Evolutionary conservation across 2,329 filamentous ascomycete genomes (phyloP).

Genomic region (Curvularia spicifera): DNA sequence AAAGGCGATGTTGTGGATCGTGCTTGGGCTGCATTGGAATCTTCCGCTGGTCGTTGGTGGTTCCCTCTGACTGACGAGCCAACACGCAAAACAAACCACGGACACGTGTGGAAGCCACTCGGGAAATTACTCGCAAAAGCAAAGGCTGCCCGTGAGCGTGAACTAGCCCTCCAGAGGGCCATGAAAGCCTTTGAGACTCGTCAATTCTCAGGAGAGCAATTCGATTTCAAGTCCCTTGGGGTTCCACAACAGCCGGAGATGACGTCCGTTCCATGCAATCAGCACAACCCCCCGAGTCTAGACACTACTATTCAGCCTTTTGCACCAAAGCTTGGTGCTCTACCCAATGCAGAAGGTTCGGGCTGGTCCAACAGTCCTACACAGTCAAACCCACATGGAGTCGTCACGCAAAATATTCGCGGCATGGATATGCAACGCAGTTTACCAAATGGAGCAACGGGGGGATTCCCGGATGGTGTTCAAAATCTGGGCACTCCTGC

Average conservation of each 20-base stretch:
- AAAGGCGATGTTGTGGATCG: constrained; percentile 64
- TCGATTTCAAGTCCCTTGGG: constrained; percentile 2
- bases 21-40: constrained; percentile 65
- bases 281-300: constrained; percentile 32
- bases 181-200: constrained; percentile 35
- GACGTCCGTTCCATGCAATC: constrained; percentile 18
- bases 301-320: constrained; percentile 41
- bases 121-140: constrained; percentile 67
- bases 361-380: constrained; percentile 32
- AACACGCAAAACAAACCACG: constrained; percentile 46
- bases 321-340: constrained; percentile 39
- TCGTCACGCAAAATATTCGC: neutral
- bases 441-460: constrained; percentile 3
- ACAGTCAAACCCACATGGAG: neutral
- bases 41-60: constrained; percentile 53
- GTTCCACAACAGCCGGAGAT: constrained; percentile 20
- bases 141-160: constrained; percentile 59
- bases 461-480: neutral
- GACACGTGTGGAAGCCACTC: constrained; percentile 69
- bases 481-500: constrained; percentile 7
- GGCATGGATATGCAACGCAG: constrained; percentile 6
- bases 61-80: constrained; percentile 36
- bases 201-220: constrained; percentile 24
- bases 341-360: constrained; percentile 21
- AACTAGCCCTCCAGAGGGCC: constrained; percentile 52